phyloP scores from a whole-genome alignment of 2,329 filamentous ascomycete species.

The Pezicula neosporulosa region DNA sequence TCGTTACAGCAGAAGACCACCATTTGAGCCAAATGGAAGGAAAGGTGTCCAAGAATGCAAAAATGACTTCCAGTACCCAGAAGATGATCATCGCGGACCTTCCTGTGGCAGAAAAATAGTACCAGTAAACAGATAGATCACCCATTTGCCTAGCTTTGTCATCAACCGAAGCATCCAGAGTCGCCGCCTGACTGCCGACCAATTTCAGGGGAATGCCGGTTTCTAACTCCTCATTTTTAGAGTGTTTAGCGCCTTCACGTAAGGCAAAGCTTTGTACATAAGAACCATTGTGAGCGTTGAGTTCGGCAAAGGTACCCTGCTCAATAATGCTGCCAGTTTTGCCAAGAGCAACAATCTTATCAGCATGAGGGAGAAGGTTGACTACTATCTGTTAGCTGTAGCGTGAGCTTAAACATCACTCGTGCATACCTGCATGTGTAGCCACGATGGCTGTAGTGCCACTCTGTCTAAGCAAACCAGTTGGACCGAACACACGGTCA shows the following conservation, averaged over 20 bases:
- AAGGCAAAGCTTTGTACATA: constrained; percentile 25
- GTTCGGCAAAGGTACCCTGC: constrained; percentile 30
- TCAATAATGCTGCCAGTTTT: constrained; percentile 29
- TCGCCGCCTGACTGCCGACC: neutral
- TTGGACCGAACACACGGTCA: constrained; percentile 6
- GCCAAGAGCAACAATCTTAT: constrained; percentile 33
- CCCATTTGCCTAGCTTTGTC: constrained; percentile 6
- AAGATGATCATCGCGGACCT: constrained; percentile 13
- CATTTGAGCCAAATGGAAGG: constrained; percentile 28
- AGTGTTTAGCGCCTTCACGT: neutral
- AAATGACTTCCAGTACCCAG: constrained; percentile 15
- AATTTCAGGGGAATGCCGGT: neutral
- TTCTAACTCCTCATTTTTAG: neutral
- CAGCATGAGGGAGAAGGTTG: constrained; percentile 26
- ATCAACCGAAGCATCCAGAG: neutral
- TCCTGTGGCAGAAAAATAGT: constrained; percentile 15
- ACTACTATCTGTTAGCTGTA: neutral
- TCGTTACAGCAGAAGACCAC: constrained; percentile 22
- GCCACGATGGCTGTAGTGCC: constrained; percentile 31
- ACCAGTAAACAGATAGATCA: constrained; percentile 12
- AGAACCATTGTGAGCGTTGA: constrained; percentile 26
- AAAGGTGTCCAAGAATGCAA: constrained; percentile 19
- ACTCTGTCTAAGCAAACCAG: constrained; percentile 10
- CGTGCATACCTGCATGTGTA: constrained; percentile 21
- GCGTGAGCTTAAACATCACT: constrained; percentile 3